Evolutionary conservation across 371 early-diverging fungal genomes (phyloP), one percentile per base, ranked within the genome.

Genomic region (Apophysomyces variabilis): DNA sequence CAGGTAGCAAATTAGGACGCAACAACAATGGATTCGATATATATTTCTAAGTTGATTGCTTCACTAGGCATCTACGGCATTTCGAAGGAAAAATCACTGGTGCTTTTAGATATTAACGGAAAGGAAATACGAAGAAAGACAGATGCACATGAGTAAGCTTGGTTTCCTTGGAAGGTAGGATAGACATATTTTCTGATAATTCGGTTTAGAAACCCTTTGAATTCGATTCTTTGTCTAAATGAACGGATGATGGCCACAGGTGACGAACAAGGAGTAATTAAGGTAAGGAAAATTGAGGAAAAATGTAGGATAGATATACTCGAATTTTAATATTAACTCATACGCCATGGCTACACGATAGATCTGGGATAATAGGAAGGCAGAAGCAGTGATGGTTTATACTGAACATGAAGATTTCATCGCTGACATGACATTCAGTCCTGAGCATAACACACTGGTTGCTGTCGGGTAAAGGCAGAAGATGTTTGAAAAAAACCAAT

Each of bases 221-320:
- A 96, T 74, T 61, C 85, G 6, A 66, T 97, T 38, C 77, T 79
- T 5, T 72, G 83, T 7, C 70, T 97, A 46, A 87, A 86, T 62
- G 88, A 91, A 58, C 81, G 81, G 58, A 79, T 91, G 36, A 57
- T 95, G n/a, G 95, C 94, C 0, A 92, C 96, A 0, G 97, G 96
- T 12, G 96, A 96, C 66, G 97, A 97, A 70, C 83, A 77, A 5
- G 97, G 97, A n/a, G 78, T 85, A 38, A 91, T 97, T 46, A 96
- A 94, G 76, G 87, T 87, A 74, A 46, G 58, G 12, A 12, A n/a
- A 56, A 26, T 5, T 5, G 18, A 32, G 14, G 38, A 39, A 37
- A 44, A 63, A 39, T 47, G 36, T 32, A n/a, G 0, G 43, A n/a
- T 43, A 7, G 7, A 39, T 44, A 18, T 37, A 7, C 16, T 12